Base-by-base conservation (phyloP, 345 rosid species). In the Camelina sativa region DNA sequence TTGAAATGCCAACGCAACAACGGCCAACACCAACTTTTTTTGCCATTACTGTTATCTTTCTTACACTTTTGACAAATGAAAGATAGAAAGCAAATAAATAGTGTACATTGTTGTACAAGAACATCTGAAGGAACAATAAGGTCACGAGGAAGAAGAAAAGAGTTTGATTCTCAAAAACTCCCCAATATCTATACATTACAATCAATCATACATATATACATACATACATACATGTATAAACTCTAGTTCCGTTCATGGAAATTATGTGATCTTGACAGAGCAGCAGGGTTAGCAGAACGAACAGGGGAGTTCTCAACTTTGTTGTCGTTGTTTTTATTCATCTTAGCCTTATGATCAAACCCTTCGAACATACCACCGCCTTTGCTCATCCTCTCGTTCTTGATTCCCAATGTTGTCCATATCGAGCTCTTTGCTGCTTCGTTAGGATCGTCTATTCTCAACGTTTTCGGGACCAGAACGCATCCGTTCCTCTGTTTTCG, bases 381-480 rank as follows among this genome's bases (percentile, higher is more conserved):
- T 32, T 77, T 75, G 19, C 76, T 72, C n/a, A 79, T 52, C 7
- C 82, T 80, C 23, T 87, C 96, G 28, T 85, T 84, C 77, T 82
- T 82, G 55, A 85, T 84, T 66, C 93, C 94, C 0, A 91, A 76
- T 12, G 96, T 82, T 53, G 83, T 84, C 97, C 93, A 86, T 79
- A 86, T 86, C 7, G 93, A 89, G 80, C 92, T 89, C 81, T 84
- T 93, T 28, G 94, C 88, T 13, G 92, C 89, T 69, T 91, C 94
- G 23, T 63, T 78, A 6, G 91, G 89, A 65, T 88, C 96, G 62
- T 85, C 91, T 57, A 91, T 84, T 69, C 98, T 83, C 70, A 88
- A 59, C 1, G 95, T 88, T 66, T 89, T 93, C 0, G 98, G 92
- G 53, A 84, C 88, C 63, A 88, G 62, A 43, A 91, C 77, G 11